Evolutionary conservation across 177 flowering plant genomes (phyloP).

Genomic region (Vitis hybrid): DNA sequence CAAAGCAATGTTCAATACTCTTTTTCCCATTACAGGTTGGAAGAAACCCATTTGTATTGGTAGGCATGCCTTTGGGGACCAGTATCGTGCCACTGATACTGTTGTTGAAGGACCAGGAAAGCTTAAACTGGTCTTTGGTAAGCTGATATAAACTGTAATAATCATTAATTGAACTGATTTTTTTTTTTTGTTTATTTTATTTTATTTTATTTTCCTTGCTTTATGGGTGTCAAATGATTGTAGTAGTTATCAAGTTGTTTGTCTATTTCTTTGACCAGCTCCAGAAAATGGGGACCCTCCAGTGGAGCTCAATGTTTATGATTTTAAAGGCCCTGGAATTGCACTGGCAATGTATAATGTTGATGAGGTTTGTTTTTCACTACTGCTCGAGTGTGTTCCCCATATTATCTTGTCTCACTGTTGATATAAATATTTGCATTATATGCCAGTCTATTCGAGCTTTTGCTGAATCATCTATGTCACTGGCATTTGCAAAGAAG

Average conservation of each 20-base stretch:
- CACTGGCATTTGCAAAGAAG: slow-evolving; percentile 83
- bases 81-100: slow-evolving; percentile 94
- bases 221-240: background rate
- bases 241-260: background rate
- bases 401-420: background rate
- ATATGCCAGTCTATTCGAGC: slow-evolving; percentile 78
- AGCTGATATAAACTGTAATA: slow-evolving; percentile 22
- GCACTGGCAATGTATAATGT: slow-evolving; percentile 98
- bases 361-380: slow-evolving; percentile 66
- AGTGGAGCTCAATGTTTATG: slow-evolving; percentile 76
- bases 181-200: too few species aligned
- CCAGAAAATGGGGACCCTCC: slow-evolving; percentile 69
- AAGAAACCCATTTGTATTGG: slow-evolving; percentile 96
- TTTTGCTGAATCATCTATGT: slow-evolving; percentile 97
- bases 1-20: background rate
- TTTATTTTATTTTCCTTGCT: too few species aligned
- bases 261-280: slow-evolving; percentile 34
- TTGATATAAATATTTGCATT: slow-evolving; percentile 2
- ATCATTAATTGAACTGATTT: background rate
- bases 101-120: slow-evolving; percentile 83
- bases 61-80: slow-evolving; percentile 99
- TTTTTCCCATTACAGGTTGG: slow-evolving; percentile 60
- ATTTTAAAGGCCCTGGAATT: slow-evolving; percentile 88
- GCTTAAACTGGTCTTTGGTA: slow-evolving; percentile 96
- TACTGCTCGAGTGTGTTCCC: too few species aligned